Evolutionary conservation across 2,329 filamentous ascomycete genomes (phyloP), one percentile per base, ranked within the genome.

Genomic region (Alternaria arbusti): DNA sequence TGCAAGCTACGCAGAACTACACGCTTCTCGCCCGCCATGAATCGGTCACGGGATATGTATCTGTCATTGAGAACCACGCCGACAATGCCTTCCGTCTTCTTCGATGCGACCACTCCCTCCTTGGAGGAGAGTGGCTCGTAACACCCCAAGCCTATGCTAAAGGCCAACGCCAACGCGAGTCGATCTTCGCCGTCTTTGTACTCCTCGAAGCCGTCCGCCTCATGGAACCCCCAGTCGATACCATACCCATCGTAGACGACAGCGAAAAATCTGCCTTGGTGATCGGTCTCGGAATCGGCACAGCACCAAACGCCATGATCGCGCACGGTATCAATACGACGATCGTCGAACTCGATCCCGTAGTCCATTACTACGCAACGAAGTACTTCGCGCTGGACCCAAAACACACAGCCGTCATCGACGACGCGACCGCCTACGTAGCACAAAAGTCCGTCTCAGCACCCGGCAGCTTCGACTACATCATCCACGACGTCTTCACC

Each of bases 401-500:
- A 22, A 93, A 95, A 70, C 92, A 96, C 80, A 92, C 88, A 0
- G 86, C 91, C n/a, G 87, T 93, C 57, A 90, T 98, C 66, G 87
- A 90, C 54, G 93, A 99, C 72, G 96, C 96, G 0, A 88, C 94
- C 3, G 81, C 83, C n/a, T 97, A 87, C 74, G 86, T 90, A 8
- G 71, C 82, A 12, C 75, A 79, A 11, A 81, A 89, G 78, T 86
- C 88, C 17, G 79, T 83, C 49, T 56, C 72, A 4, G 67, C 68
- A 10, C 77, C 78, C 11, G 63, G 54, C 25, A 84, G 84, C 26
- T 99, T 91, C 78, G 91, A 97, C 82, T 98, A 97, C 82, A 96
- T 99, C 74, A 86, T 99, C 57, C 96, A 99, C 79, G 96, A 99
- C 71, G 96, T 99, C 23, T 99, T 99, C 79, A 99, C 96, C 1